Percentiles rank a stretch among this genome's conserved stretches.
phyloP scores from a whole-genome alignment of 805 yeast genomes.

The Myxozyma mucilagina region DNA sequence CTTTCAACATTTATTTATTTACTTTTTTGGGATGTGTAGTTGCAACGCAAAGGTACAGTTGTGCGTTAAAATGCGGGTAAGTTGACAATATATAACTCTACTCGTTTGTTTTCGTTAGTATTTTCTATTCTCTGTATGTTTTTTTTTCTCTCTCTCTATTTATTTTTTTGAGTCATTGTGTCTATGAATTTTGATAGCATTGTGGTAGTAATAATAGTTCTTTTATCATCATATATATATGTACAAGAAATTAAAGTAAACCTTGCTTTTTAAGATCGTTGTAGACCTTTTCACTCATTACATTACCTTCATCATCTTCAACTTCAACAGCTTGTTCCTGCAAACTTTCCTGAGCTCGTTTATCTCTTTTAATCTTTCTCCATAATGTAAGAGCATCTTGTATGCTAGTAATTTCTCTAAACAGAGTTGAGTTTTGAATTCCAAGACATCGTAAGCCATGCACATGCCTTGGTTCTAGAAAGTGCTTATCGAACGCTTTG shows the following conservation, averaged over 20 bases:
- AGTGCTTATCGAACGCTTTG: slow-evolving; percentile 69
- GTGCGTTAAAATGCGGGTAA: background rate
- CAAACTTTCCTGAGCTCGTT: slow-evolving; percentile 44
- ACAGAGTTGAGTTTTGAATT: slow-evolving; percentile 54
- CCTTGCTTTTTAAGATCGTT: slow-evolving; percentile 88
- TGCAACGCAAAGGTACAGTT: background rate
- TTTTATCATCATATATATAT: background rate
- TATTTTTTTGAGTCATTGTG: background rate
- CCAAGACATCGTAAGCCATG: slow-evolving; percentile 78
- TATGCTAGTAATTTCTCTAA: slow-evolving; percentile 65
- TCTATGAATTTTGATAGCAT: slow-evolving; percentile 35
- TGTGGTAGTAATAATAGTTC: slow-evolving; percentile 1
- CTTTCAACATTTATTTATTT: background rate
- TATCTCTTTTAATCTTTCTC: slow-evolving; percentile 47
- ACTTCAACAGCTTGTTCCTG: slow-evolving; percentile 68
- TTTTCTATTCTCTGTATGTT: slow-evolving; percentile 1
- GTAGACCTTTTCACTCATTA: slow-evolving; percentile 80
- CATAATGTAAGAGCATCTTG: slow-evolving; percentile 64
- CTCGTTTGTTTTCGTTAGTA: slow-evolving; percentile 2
- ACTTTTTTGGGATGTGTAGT: slow-evolving; percentile 3
- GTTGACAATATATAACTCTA: background rate
- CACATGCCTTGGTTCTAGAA: slow-evolving; percentile 65
- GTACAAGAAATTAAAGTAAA: slow-evolving; percentile 47
- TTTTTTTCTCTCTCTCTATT: background rate
- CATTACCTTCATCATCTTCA: slow-evolving; percentile 92